A percentile compares a stretch with the other conserved stretches of the same genome.
Conservation (phyloP, 352 stramenopile species). For the Phytophthora podocarpi region DNA sequence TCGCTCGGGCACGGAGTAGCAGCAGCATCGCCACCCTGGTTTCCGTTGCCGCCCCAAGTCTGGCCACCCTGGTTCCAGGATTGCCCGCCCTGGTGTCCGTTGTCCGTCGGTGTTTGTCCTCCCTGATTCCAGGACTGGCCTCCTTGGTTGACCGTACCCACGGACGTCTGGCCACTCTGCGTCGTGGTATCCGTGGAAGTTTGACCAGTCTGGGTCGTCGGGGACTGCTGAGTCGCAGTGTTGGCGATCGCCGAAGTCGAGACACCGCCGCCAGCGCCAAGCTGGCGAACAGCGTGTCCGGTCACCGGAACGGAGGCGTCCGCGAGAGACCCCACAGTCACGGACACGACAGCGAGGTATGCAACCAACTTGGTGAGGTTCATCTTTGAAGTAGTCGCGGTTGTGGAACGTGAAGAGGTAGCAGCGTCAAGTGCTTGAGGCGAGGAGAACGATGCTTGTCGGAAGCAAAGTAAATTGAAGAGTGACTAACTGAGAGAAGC, state of each 20-base stretch:
- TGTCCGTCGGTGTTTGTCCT: constrained; percentile 1
- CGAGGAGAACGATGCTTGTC: constrained; percentile 27
- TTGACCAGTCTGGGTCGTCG: constrained; percentile 16
- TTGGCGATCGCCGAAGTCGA: constrained; percentile 19
- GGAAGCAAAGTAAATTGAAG: constrained; percentile 36
- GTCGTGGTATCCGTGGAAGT: constrained; percentile 6
- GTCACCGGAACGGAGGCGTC: constrained; percentile 21
- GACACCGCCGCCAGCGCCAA: constrained; percentile 29
- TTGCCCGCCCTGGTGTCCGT: background rate
- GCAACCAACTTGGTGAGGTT: constrained; percentile 36
- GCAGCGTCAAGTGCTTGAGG: constrained; percentile 4
- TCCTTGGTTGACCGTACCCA: constrained; percentile 3
- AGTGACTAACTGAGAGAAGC: constrained; percentile 14
- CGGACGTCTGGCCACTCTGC: constrained; percentile 6
- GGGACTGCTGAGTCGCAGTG: constrained; percentile 11
- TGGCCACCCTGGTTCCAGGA: constrained; percentile 5
- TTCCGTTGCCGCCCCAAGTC: too few species aligned
- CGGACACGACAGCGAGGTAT: constrained; percentile 29
- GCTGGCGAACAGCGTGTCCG: constrained; percentile 18
- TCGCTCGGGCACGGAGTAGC: too few species aligned
- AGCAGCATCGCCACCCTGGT: too few species aligned
- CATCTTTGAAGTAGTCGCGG: constrained; percentile 30
- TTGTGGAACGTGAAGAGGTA: too few species aligned
- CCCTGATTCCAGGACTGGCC: too few species aligned
- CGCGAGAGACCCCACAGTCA: constrained; percentile 22